Evolutionary conservation across 2,329 filamentous ascomycete genomes (phyloP).

Genomic region (Fusarium pseudocircinatum): DNA sequence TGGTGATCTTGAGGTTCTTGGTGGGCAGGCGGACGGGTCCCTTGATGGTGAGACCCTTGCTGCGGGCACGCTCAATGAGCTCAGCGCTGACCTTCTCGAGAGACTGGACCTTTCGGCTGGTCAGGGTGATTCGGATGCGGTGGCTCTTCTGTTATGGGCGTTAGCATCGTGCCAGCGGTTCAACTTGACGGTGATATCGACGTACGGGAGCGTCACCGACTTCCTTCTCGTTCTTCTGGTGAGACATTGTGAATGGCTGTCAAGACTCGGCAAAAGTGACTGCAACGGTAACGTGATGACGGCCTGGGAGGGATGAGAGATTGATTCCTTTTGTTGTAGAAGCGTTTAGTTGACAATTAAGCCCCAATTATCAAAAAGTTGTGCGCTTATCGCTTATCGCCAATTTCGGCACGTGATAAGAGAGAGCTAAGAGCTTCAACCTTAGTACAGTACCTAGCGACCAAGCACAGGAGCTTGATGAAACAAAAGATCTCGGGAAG

Average conservation of each 20-base stretch:
- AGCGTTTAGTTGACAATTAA: conserved; percentile 23
- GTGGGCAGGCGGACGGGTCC: conserved; percentile 97
- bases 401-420: conserved; percentile 4
- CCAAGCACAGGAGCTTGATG: background rate
- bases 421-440: background rate
- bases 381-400: conserved; percentile 35
- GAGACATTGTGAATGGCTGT: conserved; percentile 83
- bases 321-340: conserved; percentile 33
- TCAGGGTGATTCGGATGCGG: conserved; percentile 98
- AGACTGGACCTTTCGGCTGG: conserved; percentile 90
- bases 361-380: conserved; percentile 31
- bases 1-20: conserved; percentile 96
- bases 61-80: conserved; percentile 98
- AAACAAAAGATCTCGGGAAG: background rate
- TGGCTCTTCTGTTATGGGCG: conserved; percentile 76
- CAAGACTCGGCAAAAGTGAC: conserved; percentile 78
- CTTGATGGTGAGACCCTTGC: conserved; percentile 98
- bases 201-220: conserved; percentile 86
- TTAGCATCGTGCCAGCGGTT: conserved; percentile 22
- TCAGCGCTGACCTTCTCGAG: conserved; percentile 99
- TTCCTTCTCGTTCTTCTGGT: conserved; percentile 95
- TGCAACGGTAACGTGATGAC: conserved; percentile 81
- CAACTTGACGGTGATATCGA: conserved; percentile 41
- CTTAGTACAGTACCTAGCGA: no score
- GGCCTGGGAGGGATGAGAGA: conserved; percentile 48